A percentile compares a stretch with the other conserved stretches of the same genome.
phyloP scores from a whole-genome alignment of 1,139 yeast genomes.

The Suhomyces chickasaworum region DNA sequence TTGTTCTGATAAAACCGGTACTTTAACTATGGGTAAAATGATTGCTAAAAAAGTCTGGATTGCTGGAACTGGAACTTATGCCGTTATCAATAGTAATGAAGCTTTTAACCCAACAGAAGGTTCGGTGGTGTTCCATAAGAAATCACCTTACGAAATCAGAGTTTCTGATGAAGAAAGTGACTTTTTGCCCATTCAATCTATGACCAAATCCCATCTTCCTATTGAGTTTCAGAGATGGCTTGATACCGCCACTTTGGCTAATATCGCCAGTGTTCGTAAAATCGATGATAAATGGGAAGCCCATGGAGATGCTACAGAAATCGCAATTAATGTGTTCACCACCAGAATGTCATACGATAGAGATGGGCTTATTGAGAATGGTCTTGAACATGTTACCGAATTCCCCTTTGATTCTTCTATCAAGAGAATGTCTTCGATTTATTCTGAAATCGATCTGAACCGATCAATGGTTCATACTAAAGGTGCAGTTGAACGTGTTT shows the following conservation, averaged over 20 bases:
- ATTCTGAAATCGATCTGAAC: constrained; percentile 31
- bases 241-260: constrained; percentile 66
- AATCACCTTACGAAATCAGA: constrained; percentile 46
- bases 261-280: constrained; percentile 60
- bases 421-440: constrained; percentile 73
- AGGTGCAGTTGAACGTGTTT: constrained; percentile 79
- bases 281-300: constrained; percentile 63
- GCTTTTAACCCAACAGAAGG: constrained; percentile 79
- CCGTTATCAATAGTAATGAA: constrained; percentile 60
- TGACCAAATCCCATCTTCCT: constrained; percentile 24
- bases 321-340: constrained; percentile 76
- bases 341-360: constrained; percentile 56
- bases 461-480: constrained; percentile 56
- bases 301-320: constrained; percentile 84
- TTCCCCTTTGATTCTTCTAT: constrained; percentile 79
- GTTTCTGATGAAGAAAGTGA: constrained; percentile 42
- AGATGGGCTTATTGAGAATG: constrained; percentile 35
- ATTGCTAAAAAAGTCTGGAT: constrained; percentile 72
- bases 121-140: constrained; percentile 41
- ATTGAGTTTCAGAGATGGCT: constrained; percentile 50
- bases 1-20: constrained; percentile 84
- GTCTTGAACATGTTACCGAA: constrained; percentile 55
- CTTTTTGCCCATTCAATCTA: constrained; percentile 27
- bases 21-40: constrained; percentile 81
- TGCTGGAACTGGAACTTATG: constrained; percentile 71